Evolutionary conservation across 1,139 yeast species (phyloP).

Genomic region (Pneumocystis canis): DNA sequence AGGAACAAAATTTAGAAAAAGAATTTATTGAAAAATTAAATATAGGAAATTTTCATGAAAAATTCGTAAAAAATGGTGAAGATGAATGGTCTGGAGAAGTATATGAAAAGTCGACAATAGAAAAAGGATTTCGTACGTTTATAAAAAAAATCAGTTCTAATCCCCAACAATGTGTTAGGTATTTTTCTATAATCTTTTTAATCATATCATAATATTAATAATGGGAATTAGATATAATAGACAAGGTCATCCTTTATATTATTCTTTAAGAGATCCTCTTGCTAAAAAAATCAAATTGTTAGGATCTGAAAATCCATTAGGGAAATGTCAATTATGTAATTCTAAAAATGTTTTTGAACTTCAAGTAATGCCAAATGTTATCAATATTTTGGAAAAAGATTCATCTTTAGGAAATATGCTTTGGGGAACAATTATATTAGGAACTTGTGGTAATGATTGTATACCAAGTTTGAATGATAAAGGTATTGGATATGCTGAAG

Average conservation of each 20-base stretch:
- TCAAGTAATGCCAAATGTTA: constrained; percentile 88
- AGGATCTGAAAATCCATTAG: neutral
- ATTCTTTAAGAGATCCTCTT: neutral
- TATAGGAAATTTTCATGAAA: constrained; percentile 1
- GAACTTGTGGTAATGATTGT: constrained; percentile 62
- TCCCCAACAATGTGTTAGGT: constrained; percentile 73
- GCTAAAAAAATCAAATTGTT: neutral
- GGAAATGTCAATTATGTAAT: neutral
- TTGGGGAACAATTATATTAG: constrained; percentile 88
- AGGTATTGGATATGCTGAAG: constrained; percentile 72
- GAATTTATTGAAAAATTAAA: neutral
- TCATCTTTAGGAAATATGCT: constrained; percentile 29
- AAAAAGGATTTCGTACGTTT: constrained; percentile 65
- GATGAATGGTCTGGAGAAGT: constrained; percentile 13
- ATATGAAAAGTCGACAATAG: constrained; percentile 24
- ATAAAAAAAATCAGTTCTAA: constrained; percentile 60
- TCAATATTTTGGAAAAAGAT: constrained; percentile 56
- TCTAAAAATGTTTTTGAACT: constrained; percentile 52
- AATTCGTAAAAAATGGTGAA: constrained; percentile 9
- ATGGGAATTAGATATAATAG: neutral
- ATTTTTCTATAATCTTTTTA: constrained; percentile 39
- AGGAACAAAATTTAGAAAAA: neutral
- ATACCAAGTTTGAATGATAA: constrained; percentile 42
- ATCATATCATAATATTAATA: neutral
- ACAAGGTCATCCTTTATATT: neutral